Evolutionary conservation across 306 rosid genomes (phyloP).

Genomic region (Vigna hirtella): DNA sequence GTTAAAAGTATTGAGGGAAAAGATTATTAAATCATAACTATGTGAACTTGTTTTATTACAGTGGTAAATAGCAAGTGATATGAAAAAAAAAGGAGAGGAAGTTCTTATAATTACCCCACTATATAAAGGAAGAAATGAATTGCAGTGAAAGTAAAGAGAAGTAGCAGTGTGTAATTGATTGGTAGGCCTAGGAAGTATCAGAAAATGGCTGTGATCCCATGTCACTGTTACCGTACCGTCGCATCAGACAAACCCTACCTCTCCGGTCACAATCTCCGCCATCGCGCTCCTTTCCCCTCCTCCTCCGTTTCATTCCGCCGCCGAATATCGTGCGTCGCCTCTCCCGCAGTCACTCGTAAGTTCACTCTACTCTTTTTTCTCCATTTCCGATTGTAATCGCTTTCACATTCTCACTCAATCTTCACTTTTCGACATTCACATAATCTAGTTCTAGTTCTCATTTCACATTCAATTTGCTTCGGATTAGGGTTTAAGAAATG

Average conservation of each 20-base stretch:
- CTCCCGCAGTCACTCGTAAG: slow-evolving; percentile 46
- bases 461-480: slow-evolving; percentile 15
- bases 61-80: too few species aligned
- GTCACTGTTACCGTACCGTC: slow-evolving; percentile 30
- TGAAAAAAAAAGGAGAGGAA: not conserved
- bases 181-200: not conserved
- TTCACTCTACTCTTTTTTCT: slow-evolving; percentile 31
- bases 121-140: not conserved
- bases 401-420: slow-evolving; percentile 9
- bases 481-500: slow-evolving; percentile 39
- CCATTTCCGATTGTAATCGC: not conserved
- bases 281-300: slow-evolving; percentile 8
- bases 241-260: slow-evolving; percentile 49
- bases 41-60: too few species aligned
- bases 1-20: too few species aligned
- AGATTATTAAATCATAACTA: too few species aligned
- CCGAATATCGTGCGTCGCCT: slow-evolving; percentile 58
- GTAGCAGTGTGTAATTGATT: not conserved
- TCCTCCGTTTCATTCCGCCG: slow-evolving; percentile 2
- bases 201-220: slow-evolving; percentile 60
- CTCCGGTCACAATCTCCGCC: slow-evolving; percentile 44
- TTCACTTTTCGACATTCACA: not conserved
- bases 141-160: not conserved
- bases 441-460: not conserved
- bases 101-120: not conserved